Evolutionary conservation across 371 early-diverging fungal genomes (phyloP).

Genomic region (Circinella umbellata): DNA sequence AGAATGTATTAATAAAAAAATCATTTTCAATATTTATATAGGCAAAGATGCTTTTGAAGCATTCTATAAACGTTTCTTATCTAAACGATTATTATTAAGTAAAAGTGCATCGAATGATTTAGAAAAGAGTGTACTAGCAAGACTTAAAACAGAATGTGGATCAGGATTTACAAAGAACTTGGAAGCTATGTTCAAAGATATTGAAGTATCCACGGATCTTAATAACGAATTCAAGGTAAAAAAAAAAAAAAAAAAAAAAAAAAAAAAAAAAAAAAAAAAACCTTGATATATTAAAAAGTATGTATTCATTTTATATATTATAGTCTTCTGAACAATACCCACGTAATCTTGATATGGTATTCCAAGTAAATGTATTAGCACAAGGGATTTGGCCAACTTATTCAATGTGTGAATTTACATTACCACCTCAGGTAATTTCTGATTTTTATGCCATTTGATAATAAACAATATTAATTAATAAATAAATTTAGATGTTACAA

Average conservation of each 20-base stretch:
- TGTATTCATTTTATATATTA: too few relatives aligned
- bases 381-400: constrained; percentile 92
- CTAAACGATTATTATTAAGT: constrained; percentile 83
- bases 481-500: constrained; percentile 66
- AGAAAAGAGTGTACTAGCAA: constrained; percentile 84
- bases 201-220: constrained; percentile 79
- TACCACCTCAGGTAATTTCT: constrained; percentile 78
- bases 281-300: too few relatives aligned
- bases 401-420: constrained; percentile 60
- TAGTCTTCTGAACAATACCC: constrained; percentile 27
- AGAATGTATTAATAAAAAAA: constrained; percentile 7
- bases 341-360: constrained; percentile 66
- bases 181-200: constrained; percentile 95
- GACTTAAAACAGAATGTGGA: constrained; percentile 89
- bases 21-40: constrained; percentile 8
- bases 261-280: too few relatives aligned
- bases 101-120: constrained; percentile 79
- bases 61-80: constrained; percentile 90
- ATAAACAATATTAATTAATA: too few relatives aligned
- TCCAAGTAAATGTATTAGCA: constrained; percentile 83
- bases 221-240: constrained; percentile 57
- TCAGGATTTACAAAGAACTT: constrained; percentile 86
- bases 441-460: too few relatives aligned
- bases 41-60: constrained; percentile 96
- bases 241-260: neutral